Evolutionary conservation across 768 basidiomycete genomes (phyloP), one percentile per base, ranked within the genome.

Genomic region (Pisolithus albus): DNA sequence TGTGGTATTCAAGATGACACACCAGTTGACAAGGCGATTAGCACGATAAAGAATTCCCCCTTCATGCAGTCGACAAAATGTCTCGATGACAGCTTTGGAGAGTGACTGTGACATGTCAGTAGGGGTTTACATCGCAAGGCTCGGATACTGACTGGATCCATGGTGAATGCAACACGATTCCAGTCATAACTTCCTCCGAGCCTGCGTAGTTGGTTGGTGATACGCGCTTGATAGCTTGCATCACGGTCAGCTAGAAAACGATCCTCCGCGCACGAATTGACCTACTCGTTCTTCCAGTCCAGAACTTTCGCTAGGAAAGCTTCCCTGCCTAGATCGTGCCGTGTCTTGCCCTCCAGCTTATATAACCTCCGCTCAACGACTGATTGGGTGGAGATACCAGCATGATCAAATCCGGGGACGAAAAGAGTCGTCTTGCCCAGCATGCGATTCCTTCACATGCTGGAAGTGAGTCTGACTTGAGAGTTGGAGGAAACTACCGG

Each of bases 21-120:
- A 99, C 95, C 96, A 98, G 63, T 98, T 96, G 53, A 98, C 95
- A 41, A 99, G 79, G 21, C 95, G 84, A 62, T 97, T 98, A 2
- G 93, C 94, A 24, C 96, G 88, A 69, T 97, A 98, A 43, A 99
- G 65, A 57, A 90, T 80, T 1, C 94, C 93, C 32, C 91, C 88
- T 65, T 98, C 94, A 59, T 93, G 87, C 30, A 99, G 71, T 32
- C 78, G 77, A 67, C 91, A 94, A 70, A 99, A 99, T 4, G 82
- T 89, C 67, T 97, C 93, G 24, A 83, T 75, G 34, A 98, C 95
- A 32, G 92, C 94, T 71, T 81, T 87, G 43, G 87, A 90, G 32
- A 91, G 79, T 58, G 72, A 72, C 83, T 88, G 52, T 9, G 51
- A 50, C 24, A 18, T 28, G 44, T 55, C 1, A 56, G 44, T 56